Evolutionary conservation across 139 green algal genomes (phyloP), one percentile per base, ranked within the genome.

Genomic region (Haematococcus lacustris): DNA sequence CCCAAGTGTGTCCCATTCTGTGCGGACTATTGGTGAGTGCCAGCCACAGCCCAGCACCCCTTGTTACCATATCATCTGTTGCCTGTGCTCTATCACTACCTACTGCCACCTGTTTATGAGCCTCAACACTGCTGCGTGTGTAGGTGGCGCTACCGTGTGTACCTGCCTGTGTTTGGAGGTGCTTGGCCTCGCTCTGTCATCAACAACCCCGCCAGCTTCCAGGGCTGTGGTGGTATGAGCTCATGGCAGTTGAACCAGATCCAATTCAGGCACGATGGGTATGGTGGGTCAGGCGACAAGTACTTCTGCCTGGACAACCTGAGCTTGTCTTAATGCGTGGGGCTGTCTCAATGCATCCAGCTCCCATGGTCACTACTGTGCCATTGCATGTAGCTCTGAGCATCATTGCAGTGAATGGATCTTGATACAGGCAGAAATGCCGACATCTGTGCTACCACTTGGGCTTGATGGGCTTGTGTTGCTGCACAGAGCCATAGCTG

Each of bases 221-320:
- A 73, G 53, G 78, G 78, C 51, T 84, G 78, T n/a, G 78, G 78
- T 4, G 74, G 71, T 34, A 84, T 80, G 51, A 13, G 26, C 32
- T 71, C 78, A 1, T 73, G 67, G 61, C 74, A 84, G 61, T 34
- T 84, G 26, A 51, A 80, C 39, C 66, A 73, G 3, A 51, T 84
- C 34, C 66, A 78, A 61, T 78, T 78, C 32, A 66, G 68, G 1
- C 57, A 74, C 41, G 74, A 74, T 40, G 74, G 74, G 1, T 74
- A 66, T 39, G 60, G 60, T 3, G 60, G 67, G 68, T 9, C 2
- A 2, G 67, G 66, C 47, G 40, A 35, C 34, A 76, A 75, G 51
- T 83, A 68, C 64, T 53, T 80, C 3, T 83, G 73, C 63, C 23
- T 83, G 5, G 78, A 83, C 59, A 32, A 62, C 1, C 60, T 83